Evolutionary conservation across 352 stramenopile species (phyloP).

Genomic region (Pythium dissotocum): DNA sequence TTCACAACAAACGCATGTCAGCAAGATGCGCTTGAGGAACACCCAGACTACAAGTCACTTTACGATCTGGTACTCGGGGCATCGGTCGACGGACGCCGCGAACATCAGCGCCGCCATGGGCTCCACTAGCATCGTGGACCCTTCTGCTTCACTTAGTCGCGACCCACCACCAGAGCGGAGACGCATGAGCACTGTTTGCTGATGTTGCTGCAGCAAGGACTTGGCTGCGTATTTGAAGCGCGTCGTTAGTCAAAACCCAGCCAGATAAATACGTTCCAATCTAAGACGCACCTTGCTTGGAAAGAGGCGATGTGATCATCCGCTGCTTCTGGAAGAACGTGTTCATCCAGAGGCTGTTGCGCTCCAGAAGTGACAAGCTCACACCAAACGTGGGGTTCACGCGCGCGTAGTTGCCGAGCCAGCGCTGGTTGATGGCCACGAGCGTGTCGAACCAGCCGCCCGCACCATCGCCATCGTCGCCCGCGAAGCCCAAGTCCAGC

Average conservation of each 20-base stretch:
- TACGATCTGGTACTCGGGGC: slow-evolving; percentile 62
- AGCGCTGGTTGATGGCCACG: slow-evolving; percentile 61
- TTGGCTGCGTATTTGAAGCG: slow-evolving; percentile 36
- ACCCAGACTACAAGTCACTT: not conserved
- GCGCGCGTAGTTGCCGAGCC: slow-evolving; percentile 62
- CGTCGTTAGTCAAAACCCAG: not conserved
- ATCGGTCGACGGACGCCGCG: slow-evolving; percentile 56
- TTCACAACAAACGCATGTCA: not conserved
- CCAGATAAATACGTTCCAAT: not conserved
- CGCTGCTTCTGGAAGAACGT: slow-evolving; percentile 79
- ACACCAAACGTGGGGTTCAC: slow-evolving; percentile 58
- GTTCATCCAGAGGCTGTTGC: slow-evolving; percentile 82
- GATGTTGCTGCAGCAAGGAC: slow-evolving; percentile 50
- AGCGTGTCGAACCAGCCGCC: slow-evolving; percentile 46
- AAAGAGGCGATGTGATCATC: slow-evolving; percentile 61
- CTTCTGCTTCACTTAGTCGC: slow-evolving; percentile 47
- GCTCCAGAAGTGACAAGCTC: slow-evolving; percentile 54
- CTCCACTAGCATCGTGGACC: slow-evolving; percentile 52
- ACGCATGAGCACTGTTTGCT: slow-evolving; percentile 40
- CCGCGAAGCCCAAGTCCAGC: slow-evolving; percentile 43
- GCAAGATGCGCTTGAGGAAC: not conserved
- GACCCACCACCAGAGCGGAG: slow-evolving; percentile 34
- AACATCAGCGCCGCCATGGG: slow-evolving; percentile 69
- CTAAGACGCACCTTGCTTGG: slow-evolving; percentile 43
- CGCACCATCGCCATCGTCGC: slow-evolving; percentile 33